A percentile compares a stretch with the other conserved stretches of the same genome.
Conservation (phyloP, 805 yeast species). For the Saturnispora sanitii region DNA sequence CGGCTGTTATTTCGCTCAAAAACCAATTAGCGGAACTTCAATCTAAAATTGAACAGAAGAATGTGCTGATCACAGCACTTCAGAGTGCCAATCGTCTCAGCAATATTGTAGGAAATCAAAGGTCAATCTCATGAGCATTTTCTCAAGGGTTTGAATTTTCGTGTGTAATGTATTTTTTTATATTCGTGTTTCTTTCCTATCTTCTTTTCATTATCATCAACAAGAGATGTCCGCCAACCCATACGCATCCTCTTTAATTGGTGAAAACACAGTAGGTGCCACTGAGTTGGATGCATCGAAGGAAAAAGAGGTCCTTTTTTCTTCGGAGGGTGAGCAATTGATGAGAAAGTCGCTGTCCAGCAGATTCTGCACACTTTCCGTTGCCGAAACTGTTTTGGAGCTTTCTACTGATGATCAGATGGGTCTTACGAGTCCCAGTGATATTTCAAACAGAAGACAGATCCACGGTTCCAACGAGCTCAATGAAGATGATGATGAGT, state of each 20-base stretch:
- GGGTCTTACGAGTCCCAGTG: constrained; percentile 66
- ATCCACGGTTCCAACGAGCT: constrained; percentile 80
- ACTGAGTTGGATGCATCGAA: constrained; percentile 10
- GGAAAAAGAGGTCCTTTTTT: constrained; percentile 11
- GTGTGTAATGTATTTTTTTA: background rate
- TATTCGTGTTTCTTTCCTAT: background rate
- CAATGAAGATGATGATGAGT: constrained; percentile 66
- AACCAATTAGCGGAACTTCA: constrained; percentile 60
- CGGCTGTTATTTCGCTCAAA: too few relatives aligned
- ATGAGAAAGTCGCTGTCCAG: constrained; percentile 34
- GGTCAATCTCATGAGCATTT: background rate
- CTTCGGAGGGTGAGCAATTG: constrained; percentile 12
- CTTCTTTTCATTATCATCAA: background rate
- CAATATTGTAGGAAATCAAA: background rate
- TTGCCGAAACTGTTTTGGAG: constrained; percentile 54
- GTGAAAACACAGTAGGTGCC: constrained; percentile 7
- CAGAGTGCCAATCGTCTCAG: constrained; percentile 1
- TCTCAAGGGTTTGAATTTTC: background rate
- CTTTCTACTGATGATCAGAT: constrained; percentile 47
- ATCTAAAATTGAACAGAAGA: constrained; percentile 59
- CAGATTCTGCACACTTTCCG: constrained; percentile 48
- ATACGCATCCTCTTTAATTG: constrained; percentile 9
- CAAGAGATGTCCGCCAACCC: constrained; percentile 15
- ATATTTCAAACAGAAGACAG: constrained; percentile 58
- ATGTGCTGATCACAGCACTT: constrained; percentile 39